Conservation (phyloP, 768 basidiomycete genomes). For the Podaxis sp. region DNA sequence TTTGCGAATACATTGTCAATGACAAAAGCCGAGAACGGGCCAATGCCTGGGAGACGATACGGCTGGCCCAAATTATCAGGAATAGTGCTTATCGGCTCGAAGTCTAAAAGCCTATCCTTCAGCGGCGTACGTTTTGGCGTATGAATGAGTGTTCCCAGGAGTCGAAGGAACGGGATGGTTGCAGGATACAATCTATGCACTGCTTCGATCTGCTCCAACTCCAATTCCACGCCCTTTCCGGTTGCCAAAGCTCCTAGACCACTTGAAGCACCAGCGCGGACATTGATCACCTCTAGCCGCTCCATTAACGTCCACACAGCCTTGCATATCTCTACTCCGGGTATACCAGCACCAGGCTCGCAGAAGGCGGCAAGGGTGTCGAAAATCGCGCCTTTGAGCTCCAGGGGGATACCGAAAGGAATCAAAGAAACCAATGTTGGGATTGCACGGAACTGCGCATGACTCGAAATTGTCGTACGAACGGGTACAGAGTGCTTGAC, state of each 20-base stretch:
- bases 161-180: constrained; percentile 83
- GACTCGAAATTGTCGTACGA: constrained; percentile 73
- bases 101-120: constrained; percentile 56
- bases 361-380: constrained; percentile 83
- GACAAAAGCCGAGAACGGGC: constrained; percentile 83
- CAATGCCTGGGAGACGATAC: constrained; percentile 77
- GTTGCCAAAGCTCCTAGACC: constrained; percentile 50
- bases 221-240: constrained; percentile 79
- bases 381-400: constrained; percentile 85
- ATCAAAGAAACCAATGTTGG: constrained; percentile 78
- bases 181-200: constrained; percentile 79
- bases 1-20: constrained; percentile 87
- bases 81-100: constrained; percentile 68
- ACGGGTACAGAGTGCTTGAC: constrained; percentile 75
- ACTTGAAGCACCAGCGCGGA: constrained; percentile 44
- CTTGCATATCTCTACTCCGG: constrained; percentile 79
- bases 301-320: constrained; percentile 86
- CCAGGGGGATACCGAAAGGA: constrained; percentile 81
- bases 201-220: constrained; percentile 86
- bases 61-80: constrained; percentile 81
- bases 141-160: constrained; percentile 82
- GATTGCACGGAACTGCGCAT: constrained; percentile 79
- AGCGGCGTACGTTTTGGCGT: constrained; percentile 72
- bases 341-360: constrained; percentile 69
- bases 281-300: constrained; percentile 78